A percentile compares a stretch with the other conserved stretches of the same genome.
Conservation (phyloP, 139 green algal genomes). For the Chlamydomonas applanata region DNA sequence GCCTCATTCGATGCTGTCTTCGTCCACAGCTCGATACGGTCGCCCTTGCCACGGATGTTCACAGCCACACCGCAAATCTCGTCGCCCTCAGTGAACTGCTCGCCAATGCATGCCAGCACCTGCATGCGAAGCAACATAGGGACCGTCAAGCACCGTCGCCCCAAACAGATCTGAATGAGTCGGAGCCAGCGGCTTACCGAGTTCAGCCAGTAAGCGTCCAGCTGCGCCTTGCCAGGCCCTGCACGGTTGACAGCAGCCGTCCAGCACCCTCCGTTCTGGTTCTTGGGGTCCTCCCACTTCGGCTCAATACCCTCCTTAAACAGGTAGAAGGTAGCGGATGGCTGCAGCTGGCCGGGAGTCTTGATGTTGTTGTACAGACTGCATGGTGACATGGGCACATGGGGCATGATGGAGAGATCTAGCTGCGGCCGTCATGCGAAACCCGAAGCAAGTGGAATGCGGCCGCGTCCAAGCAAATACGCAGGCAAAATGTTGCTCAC, state of each 20-base stretch:
- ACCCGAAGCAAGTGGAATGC: no score
- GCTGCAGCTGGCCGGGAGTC: slow-evolving; percentile 79
- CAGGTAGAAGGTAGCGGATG: slow-evolving; percentile 88
- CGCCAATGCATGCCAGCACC: slow-evolving; percentile 95
- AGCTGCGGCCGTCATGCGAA: no score
- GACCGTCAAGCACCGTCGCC: not conserved
- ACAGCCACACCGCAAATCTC: slow-evolving; percentile 96
- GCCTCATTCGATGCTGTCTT: slow-evolving; percentile 89
- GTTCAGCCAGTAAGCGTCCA: slow-evolving; percentile 95
- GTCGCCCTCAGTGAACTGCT: slow-evolving; percentile 95
- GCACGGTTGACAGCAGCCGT: slow-evolving; percentile 70
- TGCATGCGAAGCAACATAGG: slow-evolving; percentile 29
- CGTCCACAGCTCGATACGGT: slow-evolving; percentile 94
- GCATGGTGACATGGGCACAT: not conserved
- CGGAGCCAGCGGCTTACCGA: slow-evolving; percentile 46
- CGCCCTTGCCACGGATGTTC: slow-evolving; percentile 79
- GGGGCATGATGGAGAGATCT: not conserved
- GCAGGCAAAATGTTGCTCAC: no score
- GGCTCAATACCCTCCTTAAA: slow-evolving; percentile 98
- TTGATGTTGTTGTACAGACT: slow-evolving; percentile 99
- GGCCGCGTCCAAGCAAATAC: no score
- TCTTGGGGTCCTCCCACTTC: slow-evolving; percentile 97
- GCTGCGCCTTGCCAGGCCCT: slow-evolving; percentile 49
- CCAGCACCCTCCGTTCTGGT: slow-evolving; percentile 89
- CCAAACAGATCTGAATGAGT: slow-evolving; percentile 3